A percentile compares a stretch with the other conserved stretches of the same genome.
These are phyloP conservation scores for Cercospora janseana DNA, from an alignment of 2,329 filamentous ascomycete species.

Conservation along the genomic window DNA sequence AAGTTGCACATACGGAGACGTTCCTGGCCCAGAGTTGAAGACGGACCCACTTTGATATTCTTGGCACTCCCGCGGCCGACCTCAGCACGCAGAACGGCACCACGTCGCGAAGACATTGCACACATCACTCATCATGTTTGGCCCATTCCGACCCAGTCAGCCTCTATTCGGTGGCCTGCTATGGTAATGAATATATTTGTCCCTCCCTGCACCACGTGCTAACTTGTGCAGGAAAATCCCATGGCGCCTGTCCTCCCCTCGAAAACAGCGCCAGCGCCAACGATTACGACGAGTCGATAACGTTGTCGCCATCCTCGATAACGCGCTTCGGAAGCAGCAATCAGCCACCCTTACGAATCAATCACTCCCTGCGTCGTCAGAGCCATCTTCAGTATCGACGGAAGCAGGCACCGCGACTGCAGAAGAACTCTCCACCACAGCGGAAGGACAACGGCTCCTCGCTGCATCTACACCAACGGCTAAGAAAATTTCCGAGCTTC, in stretches of 20 bases:
- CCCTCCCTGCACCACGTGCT: neutral
- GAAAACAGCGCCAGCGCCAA: constrained; percentile 82
- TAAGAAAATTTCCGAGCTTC: constrained; percentile 22
- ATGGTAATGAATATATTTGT: constrained; percentile 55
- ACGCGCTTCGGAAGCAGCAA: constrained; percentile 63
- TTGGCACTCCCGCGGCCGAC: constrained; percentile 10
- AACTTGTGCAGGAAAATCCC: constrained; percentile 75
- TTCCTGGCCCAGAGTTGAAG: neutral
- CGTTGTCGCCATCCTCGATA: constrained; percentile 79
- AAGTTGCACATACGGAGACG: too few relatives aligned
- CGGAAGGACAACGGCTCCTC: constrained; percentile 36
- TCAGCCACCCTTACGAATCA: constrained; percentile 30
- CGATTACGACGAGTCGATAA: constrained; percentile 81
- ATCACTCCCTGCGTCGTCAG: constrained; percentile 13
- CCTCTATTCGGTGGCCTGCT: constrained; percentile 76
- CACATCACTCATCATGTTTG: constrained; percentile 64
- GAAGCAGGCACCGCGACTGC: constrained; percentile 26
- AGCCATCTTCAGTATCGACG: constrained; percentile 1
- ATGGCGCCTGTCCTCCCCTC: constrained; percentile 88
- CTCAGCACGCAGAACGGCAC: neutral
- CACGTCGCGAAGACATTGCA: neutral
- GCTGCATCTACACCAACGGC: constrained; percentile 7
- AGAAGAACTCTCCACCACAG: constrained; percentile 33
- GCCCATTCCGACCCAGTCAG: constrained; percentile 75
- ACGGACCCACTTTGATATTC: constrained; percentile 4